A percentile compares a stretch with the other conserved stretches of the same genome.
phyloP scores from a whole-genome alignment of 441 rosid species.

The Adansonia gregorii region DNA sequence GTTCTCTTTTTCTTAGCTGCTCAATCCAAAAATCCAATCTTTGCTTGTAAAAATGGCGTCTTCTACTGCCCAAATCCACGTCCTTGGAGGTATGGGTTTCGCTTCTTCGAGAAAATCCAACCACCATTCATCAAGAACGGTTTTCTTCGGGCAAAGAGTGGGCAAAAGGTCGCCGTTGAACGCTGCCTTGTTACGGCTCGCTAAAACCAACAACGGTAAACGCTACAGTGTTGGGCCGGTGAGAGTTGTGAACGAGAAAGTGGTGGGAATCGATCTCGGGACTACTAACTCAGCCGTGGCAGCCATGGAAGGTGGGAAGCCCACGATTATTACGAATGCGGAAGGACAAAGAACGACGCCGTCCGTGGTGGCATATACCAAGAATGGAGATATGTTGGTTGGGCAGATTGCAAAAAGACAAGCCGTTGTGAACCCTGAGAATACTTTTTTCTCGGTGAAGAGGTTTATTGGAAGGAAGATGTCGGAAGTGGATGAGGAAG shows the following conservation, averaged over 20 bases:
- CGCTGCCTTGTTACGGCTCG: slow-evolving; percentile 45
- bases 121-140: slow-evolving; percentile 38
- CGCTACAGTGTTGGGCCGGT: slow-evolving; percentile 54
- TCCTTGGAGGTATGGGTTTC: slow-evolving; percentile 50
- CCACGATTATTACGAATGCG: slow-evolving; percentile 83
- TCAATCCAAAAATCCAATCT: background rate
- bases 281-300: slow-evolving; percentile 91
- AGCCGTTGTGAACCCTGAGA: slow-evolving; percentile 91
- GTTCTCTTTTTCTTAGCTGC: background rate
- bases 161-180: slow-evolving; percentile 32
- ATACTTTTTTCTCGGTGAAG: slow-evolving; percentile 92
- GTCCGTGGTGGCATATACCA: slow-evolving; percentile 88
- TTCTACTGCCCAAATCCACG: slow-evolving; percentile 64
- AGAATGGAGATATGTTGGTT: slow-evolving; percentile 79
- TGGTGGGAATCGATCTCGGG: slow-evolving; percentile 75
- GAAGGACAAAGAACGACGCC: slow-evolving; percentile 98
- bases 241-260: slow-evolving; percentile 65
- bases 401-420: slow-evolving; percentile 96
- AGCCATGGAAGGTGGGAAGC: slow-evolving; percentile 97
- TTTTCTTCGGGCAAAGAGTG: slow-evolving; percentile 60
- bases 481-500: slow-evolving; percentile 86
- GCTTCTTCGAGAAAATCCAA: slow-evolving; percentile 38
- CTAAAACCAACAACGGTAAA: slow-evolving; percentile 15
- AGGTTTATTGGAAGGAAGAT: slow-evolving; percentile 95
- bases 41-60: slow-evolving; percentile 46